A percentile compares a stretch with the other conserved stretches of the same genome.
These are phyloP conservation scores for Gossypium anomalum DNA, from an alignment of 345 rosid species.

Conservation along the genomic window DNA sequence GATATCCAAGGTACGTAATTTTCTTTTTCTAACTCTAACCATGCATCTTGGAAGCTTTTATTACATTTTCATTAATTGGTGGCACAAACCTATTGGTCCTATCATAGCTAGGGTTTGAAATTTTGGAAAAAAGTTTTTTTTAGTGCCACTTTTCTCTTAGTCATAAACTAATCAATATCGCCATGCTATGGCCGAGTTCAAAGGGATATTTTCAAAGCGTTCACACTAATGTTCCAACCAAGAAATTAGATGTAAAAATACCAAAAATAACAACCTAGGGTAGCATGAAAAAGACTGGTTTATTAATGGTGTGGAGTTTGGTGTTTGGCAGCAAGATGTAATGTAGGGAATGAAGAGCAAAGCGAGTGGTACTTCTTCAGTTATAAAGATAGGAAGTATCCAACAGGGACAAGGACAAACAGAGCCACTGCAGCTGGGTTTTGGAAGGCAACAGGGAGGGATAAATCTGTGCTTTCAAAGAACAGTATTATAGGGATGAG, in stretches of 20 bases:
- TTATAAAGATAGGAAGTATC: constrained; percentile 93
- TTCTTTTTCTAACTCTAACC: too few relatives aligned
- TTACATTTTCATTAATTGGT: background rate
- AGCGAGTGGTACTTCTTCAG: constrained; percentile 97
- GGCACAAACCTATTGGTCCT: background rate
- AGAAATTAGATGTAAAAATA: too few relatives aligned
- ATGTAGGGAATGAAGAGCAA: constrained; percentile 76
- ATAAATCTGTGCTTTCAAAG: constrained; percentile 81
- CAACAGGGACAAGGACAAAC: constrained; percentile 88
- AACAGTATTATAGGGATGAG: constrained; percentile 83
- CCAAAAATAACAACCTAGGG: too few relatives aligned
- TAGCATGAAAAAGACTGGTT: too few relatives aligned
- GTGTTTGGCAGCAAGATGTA: constrained; percentile 58
- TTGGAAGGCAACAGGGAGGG: constrained; percentile 98
- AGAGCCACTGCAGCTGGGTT: constrained; percentile 90
- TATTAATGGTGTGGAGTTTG: background rate
- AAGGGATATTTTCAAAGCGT: background rate
- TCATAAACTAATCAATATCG: constrained; percentile 11
- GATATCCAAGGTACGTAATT: constrained; percentile 72
- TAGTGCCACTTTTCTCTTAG: background rate
- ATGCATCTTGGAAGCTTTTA: background rate
- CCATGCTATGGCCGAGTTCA: background rate
- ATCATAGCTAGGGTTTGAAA: constrained; percentile 13
- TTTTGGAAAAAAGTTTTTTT: background rate
- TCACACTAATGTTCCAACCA: background rate